Evolutionary conservation across 495 filamentous ascomycete species (phyloP).

Genomic region (Aspergillus coremiiformis): DNA sequence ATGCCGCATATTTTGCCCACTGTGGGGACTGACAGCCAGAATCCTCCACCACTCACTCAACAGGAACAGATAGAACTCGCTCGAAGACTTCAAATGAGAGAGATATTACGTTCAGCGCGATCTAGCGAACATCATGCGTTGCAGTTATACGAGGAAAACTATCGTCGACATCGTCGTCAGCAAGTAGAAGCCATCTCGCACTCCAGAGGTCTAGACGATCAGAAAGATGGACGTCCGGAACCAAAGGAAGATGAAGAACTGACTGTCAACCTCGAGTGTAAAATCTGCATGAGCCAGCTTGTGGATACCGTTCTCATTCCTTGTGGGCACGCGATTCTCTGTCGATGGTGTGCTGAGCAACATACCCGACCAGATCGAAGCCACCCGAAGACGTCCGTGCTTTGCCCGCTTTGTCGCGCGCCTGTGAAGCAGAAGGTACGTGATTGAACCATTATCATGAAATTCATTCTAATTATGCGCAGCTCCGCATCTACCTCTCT

Average conservation of each 20-base stretch:
- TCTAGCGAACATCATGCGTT: background rate
- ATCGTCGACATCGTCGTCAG: background rate
- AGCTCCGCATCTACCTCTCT: conserved; percentile 20
- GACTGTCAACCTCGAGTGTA: conserved; percentile 46
- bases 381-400: conserved; percentile 7
- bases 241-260: conserved; percentile 41
- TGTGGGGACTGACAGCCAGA: background rate
- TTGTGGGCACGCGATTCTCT: conserved; percentile 51
- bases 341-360: conserved; percentile 29
- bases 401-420: conserved; percentile 22
- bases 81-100: background rate
- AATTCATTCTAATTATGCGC: background rate
- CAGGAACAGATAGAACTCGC: background rate
- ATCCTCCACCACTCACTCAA: background rate
- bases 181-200: background rate
- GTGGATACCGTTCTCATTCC: conserved; percentile 48
- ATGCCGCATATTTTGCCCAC: background rate
- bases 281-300: conserved; percentile 47
- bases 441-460: background rate
- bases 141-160: background rate
- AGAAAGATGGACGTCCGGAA: conserved; percentile 26
- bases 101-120: background rate
- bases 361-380: conserved; percentile 13
- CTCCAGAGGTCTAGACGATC: conserved; percentile 13
- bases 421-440: conserved; percentile 19